These are phyloP conservation scores for Zymoseptoria crescenta DNA, from an alignment of 2,329 filamentous ascomycete species.

Conservation along the genomic window DNA sequence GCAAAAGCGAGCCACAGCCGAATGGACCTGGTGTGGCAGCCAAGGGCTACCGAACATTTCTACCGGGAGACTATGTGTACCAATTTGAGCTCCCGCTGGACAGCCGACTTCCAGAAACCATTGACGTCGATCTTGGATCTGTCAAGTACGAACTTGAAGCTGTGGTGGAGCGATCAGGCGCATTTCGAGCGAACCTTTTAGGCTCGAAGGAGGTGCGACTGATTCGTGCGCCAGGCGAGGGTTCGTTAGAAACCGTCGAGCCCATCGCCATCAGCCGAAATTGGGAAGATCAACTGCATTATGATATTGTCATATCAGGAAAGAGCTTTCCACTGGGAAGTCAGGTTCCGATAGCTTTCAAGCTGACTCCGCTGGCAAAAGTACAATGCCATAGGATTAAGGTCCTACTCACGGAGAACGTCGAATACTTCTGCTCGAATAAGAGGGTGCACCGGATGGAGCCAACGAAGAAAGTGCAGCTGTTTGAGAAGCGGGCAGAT, in stretches of 20 bases:
- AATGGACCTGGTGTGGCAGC: constrained; percentile 51
- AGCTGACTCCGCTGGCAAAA: constrained; percentile 84
- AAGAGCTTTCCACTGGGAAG: constrained; percentile 88
- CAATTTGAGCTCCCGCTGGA: constrained; percentile 80
- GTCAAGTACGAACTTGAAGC: constrained; percentile 86
- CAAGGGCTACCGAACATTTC: constrained; percentile 80
- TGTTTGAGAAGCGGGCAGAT: constrained; percentile 84
- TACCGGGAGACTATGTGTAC: constrained; percentile 64
- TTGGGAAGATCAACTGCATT: constrained; percentile 92
- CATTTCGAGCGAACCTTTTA: constrained; percentile 81
- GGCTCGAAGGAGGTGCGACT: constrained; percentile 75
- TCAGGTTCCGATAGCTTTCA: constrained; percentile 87
- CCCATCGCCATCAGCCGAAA: constrained; percentile 88
- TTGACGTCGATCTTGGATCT: constrained; percentile 74
- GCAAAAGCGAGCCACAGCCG: constrained; percentile 61
- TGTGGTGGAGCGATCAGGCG: constrained; percentile 74
- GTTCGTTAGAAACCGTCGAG: constrained; percentile 82
- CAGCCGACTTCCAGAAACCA: constrained; percentile 71
- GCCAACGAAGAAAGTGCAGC: constrained; percentile 70
- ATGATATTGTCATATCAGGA: constrained; percentile 91
- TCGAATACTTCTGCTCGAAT: constrained; percentile 84
- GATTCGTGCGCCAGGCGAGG: constrained; percentile 76
- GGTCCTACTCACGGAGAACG: constrained; percentile 81
- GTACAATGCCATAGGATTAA: constrained; percentile 90
- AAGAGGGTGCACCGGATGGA: constrained; percentile 79